Conservation (phyloP, 768 basidiomycete genomes). For the Suillus tomentosus region DNA sequence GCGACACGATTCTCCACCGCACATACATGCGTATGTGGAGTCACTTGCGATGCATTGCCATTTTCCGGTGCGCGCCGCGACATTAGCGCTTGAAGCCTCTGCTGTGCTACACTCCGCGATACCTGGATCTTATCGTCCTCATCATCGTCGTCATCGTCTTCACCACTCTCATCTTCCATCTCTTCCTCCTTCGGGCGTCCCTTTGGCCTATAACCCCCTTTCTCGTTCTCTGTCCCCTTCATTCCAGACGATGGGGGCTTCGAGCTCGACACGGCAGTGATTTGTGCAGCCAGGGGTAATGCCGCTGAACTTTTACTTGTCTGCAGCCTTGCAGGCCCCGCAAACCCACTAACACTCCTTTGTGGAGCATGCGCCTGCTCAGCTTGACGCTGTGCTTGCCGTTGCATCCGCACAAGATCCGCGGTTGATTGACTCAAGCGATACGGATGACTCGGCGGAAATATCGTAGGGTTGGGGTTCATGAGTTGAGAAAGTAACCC, state of each 20-base stretch:
- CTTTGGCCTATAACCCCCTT: conserved; percentile 58
- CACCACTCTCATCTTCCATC: conserved; percentile 65
- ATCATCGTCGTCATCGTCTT: conserved; percentile 48
- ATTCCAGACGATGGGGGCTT: conserved; percentile 25
- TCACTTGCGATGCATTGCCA: conserved; percentile 23
- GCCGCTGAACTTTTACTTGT: conserved; percentile 62
- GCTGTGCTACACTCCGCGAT: conserved; percentile 69
- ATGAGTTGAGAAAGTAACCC: conserved; percentile 70
- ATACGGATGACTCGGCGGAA: conserved; percentile 63
- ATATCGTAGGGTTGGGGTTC: conserved; percentile 66
- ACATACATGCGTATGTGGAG: conserved; percentile 17
- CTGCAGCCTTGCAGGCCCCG: conserved; percentile 38
- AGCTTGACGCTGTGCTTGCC: conserved; percentile 21
- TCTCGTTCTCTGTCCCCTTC: conserved; percentile 30
- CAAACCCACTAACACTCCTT: conserved; percentile 32
- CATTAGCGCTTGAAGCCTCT: conserved; percentile 61
- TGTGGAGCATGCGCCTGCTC: conserved; percentile 29
- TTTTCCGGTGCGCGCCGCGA: conserved; percentile 43
- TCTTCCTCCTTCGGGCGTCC: conserved; percentile 66
- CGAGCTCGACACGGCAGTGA: conserved; percentile 41
- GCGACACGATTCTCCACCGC: conserved; percentile 21
- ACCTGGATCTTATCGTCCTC: conserved; percentile 54
- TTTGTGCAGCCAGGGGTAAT: conserved; percentile 54
- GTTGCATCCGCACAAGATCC: conserved; percentile 39
- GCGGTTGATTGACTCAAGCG: conserved; percentile 50